Base-by-base conservation (phyloP, 139 green algal species). In the Spirogloea muscicola region DNA sequence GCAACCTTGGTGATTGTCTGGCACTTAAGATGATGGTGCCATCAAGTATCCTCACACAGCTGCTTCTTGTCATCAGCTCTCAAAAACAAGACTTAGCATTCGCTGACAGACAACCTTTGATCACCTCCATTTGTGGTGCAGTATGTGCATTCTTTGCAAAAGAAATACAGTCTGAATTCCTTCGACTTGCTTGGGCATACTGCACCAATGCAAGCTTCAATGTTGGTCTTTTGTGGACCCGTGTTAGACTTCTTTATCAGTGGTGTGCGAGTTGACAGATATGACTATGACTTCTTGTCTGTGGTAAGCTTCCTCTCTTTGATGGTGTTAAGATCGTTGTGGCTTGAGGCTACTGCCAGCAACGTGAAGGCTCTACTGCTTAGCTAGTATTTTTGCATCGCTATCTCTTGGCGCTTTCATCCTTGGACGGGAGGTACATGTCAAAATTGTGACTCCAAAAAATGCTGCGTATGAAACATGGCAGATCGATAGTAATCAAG, bases 111-210 rank as follows among this genome's bases (percentile, higher is more conserved):
- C 16, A n/a, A n/a, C 43, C 10, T 16, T 16, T n/a, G 13, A n/a
- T 52, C 43, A 10, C 43, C 43, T 10, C 16, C 16, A 10, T 16
- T 16, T 16, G 42, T 27, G 29, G 25, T n/a, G 33, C 73, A 81
- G 73, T 75, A 81, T 27, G 94, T 92, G 59, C 86, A 93, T 36
- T 86, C 66, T 7, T 84, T 95, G 64, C 91, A 96, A 84, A 86
- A 88, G 72, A 88, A 88, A 62, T 82, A 92, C 63, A 77, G 84
- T 39, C 84, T 96, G 27, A 82, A 85, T 4, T 88, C 81, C 21
- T 88, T 90, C 57, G 88, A 96, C 84, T 85, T 96, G 68, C 86
- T 96, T 34, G 80, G 83, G 31, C 91, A 92, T 81, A 93, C 90
- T 1, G 90, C 91, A 2, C 90, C 91, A 0, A 78, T 64, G 75